Base-by-base conservation (phyloP, 177 flowering plant species). In the Vitis hybrid region DNA sequence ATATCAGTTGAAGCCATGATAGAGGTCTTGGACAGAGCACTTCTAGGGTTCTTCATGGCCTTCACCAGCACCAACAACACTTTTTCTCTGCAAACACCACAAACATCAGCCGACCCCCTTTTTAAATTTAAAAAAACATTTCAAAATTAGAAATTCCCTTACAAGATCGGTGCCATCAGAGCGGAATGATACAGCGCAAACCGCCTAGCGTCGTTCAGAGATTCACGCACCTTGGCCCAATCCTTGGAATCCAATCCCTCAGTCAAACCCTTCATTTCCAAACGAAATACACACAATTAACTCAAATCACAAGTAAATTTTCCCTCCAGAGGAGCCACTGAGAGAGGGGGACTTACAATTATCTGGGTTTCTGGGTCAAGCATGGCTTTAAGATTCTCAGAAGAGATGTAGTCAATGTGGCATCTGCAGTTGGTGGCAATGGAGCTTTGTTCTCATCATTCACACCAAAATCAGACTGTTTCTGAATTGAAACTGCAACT, bases 401-500 rank as follows among this genome's bases (percentile, higher is more conserved):
- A 93, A 21, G 89, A 21, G 57, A 89, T 64, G 60, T 93, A 95
- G 34, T 95, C 99, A 49, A 92, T 72, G 34, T 18, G 13, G 79
- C 73, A 52, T 86, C 96, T 4, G 58, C 74, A 5, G 72, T 55
- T 23, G 71, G 80, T 10, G 78, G 81, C 48, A 67, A 19, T 3
- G 89, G 88, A 34, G 73, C 77, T 54, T 67, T 68, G 79, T 92
- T 91, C 54, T 92, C 96, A 50, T 92, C 93, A 56, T 87, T 91
- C 0, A 77, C 85, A 18, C 63, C 78, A 18, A 63, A 5, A 63
- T 78, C 82, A 0, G 78, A 34, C 5, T 65, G 78, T 63, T 87
- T 85, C 34, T 57, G 74, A 55, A 70, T 54, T 1, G 77, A 23
- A 19, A 19, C 19, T 19, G 19, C 19, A 19, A 19, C 19, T 19